Percentiles rank a stretch among this genome's conserved stretches.
These are phyloP conservation scores for Musa schizocarpa DNA, from an alignment of 176 grass and related monocot species.

Conservation along the genomic window DNA sequence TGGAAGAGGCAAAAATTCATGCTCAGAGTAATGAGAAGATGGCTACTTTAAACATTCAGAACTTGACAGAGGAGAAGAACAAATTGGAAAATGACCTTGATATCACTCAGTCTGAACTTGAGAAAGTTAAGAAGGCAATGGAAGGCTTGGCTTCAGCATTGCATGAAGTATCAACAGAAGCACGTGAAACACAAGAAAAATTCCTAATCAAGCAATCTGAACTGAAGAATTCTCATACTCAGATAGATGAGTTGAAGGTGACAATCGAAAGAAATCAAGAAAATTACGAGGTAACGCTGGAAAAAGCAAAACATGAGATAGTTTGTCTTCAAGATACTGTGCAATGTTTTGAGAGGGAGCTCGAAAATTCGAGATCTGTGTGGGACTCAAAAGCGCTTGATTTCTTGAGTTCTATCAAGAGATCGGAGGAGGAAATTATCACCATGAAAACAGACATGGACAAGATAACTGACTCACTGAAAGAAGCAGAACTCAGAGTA, in stretches of 20 bases:
- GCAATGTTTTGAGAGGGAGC: constrained; percentile 38
- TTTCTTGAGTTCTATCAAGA: constrained; percentile 39
- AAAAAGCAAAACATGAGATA: constrained; percentile 80
- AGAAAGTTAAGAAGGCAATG: constrained; percentile 87
- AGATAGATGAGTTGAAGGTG: constrained; percentile 60
- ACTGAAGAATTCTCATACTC: constrained; percentile 39
- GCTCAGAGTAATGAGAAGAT: constrained; percentile 31
- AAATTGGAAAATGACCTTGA: constrained; percentile 48
- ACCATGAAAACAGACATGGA: constrained; percentile 41
- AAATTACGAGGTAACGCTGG: constrained; percentile 72
- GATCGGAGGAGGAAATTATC: constrained; percentile 43
- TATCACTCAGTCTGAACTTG: constrained; percentile 43
- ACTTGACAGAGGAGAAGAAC: constrained; percentile 46
- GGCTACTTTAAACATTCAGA: constrained; percentile 32
- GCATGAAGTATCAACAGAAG: constrained; percentile 74
- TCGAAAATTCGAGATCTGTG: constrained; percentile 42
- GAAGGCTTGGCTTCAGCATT: constrained; percentile 81
- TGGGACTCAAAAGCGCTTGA: constrained; percentile 47
- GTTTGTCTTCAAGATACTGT: constrained; percentile 68
- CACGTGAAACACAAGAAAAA: constrained; percentile 54
- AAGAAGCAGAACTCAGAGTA: constrained; percentile 42
- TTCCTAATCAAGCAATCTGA: constrained; percentile 62
- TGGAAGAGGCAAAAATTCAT: constrained; percentile 31
- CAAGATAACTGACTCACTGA: constrained; percentile 32
- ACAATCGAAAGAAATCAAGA: constrained; percentile 60